Evolutionary conservation across 2,329 filamentous ascomycete genomes (phyloP), one percentile per base, ranked within the genome.

Genomic region (Colletotrichum godetiae): DNA sequence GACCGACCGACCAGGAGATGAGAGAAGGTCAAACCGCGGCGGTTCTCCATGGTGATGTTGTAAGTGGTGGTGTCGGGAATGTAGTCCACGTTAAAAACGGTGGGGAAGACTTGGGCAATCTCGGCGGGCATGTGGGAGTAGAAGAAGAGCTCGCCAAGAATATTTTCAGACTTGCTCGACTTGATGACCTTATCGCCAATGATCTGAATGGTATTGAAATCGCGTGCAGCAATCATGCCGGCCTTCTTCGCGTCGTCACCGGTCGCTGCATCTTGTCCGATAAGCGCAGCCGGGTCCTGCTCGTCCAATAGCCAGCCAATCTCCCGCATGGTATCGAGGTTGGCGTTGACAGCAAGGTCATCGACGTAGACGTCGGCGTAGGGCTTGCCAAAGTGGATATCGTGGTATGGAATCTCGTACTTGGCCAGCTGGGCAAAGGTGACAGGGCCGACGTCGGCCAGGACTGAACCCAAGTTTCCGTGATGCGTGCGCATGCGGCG

Each of bases 71-170:
- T 80, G 46, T 78, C 75, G 13, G 73, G 60, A 62, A 79, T 75
- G 66, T 75, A 78, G 64, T 80, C 78, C 55, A 79, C 77, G 62
- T 66, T 74, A 68, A 78, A 78, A 22, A 80, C 68, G 12, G 74
- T 53, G 1, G 78, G 78, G 69, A 79, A 79, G 37, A 77, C 71
- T 27, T 69, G 57, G 1, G 73, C 62, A 5, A 80, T 62, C 42
- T 74, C 59, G 12, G 71, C 62, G 10, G 79, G 79, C 76, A 80
- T 76, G 65, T 80, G 79, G 10, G 78, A 76, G 72, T 80, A 81
- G 73, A 81, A 81, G 67, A 76, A 81, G n/a, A 81, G 68, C 68
- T 81, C 80, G 70, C 80, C 79, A 5, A 81, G 75, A 37, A 81
- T 80, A 61, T 77, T 78, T 37, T 79, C 78, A 5, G 76, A 78